Percentiles rank a stretch among this genome's conserved stretches.
Evolutionary conservation across 169 alveolate genomes (phyloP).

Genomic region (Amoebophrya sp.): DNA sequence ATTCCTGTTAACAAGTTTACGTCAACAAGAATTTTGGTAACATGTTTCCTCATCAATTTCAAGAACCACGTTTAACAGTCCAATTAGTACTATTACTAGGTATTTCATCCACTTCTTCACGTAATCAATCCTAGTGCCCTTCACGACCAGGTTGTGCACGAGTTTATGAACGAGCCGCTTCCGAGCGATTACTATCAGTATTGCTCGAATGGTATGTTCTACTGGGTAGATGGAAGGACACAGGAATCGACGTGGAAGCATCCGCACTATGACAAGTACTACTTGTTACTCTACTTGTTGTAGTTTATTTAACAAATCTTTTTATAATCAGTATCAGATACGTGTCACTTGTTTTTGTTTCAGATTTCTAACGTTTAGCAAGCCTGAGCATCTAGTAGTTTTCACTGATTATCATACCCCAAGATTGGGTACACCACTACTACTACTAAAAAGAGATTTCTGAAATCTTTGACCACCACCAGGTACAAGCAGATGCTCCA

Average conservation of each 20-base stretch:
- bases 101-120: neutral
- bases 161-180: slow-evolving; percentile 44
- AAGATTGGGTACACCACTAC: too few relatives aligned
- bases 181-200: slow-evolving; percentile 45
- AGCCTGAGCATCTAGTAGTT: too few relatives aligned
- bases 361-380: too few relatives aligned
- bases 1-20: too few relatives aligned
- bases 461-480: neutral
- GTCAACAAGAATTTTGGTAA: too few relatives aligned
- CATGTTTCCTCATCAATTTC: neutral
- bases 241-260: slow-evolving; percentile 49
- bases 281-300: neutral
- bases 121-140: neutral
- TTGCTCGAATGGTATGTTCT: slow-evolving; percentile 37
- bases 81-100: neutral
- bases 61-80: neutral
- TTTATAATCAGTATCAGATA: too few relatives aligned
- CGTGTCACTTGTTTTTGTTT: too few relatives aligned
- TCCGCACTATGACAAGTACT: slow-evolving; percentile 50
- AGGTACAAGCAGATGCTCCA: slow-evolving; percentile 46
- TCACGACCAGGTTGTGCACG: neutral
- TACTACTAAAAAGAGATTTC: too few relatives aligned
- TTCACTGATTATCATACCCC: too few relatives aligned
- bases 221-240: slow-evolving; percentile 48
- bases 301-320: too few relatives aligned